Conservation (phyloP, 2,329 filamentous ascomycete species). For the Cladosporium sp. region DNA sequence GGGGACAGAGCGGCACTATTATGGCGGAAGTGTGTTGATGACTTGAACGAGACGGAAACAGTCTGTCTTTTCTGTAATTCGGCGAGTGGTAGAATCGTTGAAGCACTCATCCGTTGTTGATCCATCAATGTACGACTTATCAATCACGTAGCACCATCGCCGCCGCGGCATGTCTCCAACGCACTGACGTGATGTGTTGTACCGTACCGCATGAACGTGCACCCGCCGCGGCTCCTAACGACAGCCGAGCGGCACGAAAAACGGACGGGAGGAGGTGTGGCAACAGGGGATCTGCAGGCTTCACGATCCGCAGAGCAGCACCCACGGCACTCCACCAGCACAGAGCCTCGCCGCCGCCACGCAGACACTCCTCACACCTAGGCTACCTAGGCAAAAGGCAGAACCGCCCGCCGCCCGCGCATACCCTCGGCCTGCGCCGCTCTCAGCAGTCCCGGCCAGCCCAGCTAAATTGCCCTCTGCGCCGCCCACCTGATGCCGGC, state of each 20-base stretch:
- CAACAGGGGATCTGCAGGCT: too few species aligned
- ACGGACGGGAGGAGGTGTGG: constrained; percentile 7
- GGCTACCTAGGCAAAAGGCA: neutral
- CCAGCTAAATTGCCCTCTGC: neutral
- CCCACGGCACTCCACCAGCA: neutral
- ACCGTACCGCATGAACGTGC: neutral
- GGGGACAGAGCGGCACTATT: too few species aligned
- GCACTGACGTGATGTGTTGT: constrained; percentile 9
- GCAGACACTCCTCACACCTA: neutral
- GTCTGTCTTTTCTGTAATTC: too few species aligned
- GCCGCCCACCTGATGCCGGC: neutral
- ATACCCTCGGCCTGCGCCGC: constrained; percentile 3
- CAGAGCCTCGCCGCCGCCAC: neutral
- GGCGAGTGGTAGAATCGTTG: too few species aligned
- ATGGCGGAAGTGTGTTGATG: too few species aligned
- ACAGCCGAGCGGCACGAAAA: constrained; percentile 8
- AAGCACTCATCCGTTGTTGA: too few species aligned
- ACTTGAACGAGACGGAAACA: too few species aligned
- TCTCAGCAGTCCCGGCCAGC: neutral
- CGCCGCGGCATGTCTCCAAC: neutral
- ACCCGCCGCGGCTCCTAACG: constrained; percentile 2
- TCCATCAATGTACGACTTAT: too few species aligned
- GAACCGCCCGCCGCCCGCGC: neutral
- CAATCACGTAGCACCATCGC: too few species aligned
- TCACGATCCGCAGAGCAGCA: neutral